phyloP scores from a whole-genome alignment of 148 eudicot genomes.

The Polygonum maritimum region DNA sequence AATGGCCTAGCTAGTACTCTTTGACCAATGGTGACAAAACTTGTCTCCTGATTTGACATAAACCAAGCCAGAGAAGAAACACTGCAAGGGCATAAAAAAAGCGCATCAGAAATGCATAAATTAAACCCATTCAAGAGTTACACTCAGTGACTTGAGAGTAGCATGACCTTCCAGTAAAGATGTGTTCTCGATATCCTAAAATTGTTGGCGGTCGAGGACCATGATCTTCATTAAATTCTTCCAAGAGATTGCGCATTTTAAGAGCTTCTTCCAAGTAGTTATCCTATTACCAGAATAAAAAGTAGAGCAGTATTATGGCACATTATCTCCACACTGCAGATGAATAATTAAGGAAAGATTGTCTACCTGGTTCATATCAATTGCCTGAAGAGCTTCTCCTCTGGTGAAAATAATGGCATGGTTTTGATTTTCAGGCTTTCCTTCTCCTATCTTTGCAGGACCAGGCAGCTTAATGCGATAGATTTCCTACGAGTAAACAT shows the following conservation, averaged over 20 bases:
- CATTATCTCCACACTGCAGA: not conserved
- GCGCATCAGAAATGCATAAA: constrained; percentile 13
- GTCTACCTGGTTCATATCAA: constrained; percentile 76
- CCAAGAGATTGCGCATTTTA: constrained; percentile 85
- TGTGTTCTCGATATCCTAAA: constrained; percentile 84
- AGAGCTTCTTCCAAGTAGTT: constrained; percentile 94
- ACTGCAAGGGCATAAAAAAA: constrained; percentile 44
- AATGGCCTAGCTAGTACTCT: constrained; percentile 87
- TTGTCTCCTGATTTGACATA: constrained; percentile 94
- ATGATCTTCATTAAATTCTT: constrained; percentile 85
- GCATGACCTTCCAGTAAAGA: constrained; percentile 83
- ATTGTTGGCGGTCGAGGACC: constrained; percentile 82
- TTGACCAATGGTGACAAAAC: constrained; percentile 89
- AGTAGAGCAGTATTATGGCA: not conserved
- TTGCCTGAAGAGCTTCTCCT: constrained; percentile 85
- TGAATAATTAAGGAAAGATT: constrained; percentile 3
- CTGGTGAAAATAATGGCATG: constrained; percentile 74
- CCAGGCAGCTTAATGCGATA: constrained; percentile 77
- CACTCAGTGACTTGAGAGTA: constrained; percentile 4
- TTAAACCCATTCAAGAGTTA: not conserved
- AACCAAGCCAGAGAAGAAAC: constrained; percentile 97
- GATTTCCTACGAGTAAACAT: constrained; percentile 39
- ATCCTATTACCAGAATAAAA: constrained; percentile 39
- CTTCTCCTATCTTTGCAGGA: constrained; percentile 71
- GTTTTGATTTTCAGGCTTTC: constrained; percentile 87